Base-by-base conservation (phyloP, 225 moss, liverwort and hornwort genomes). In the Straminergon stramineum region DNA sequence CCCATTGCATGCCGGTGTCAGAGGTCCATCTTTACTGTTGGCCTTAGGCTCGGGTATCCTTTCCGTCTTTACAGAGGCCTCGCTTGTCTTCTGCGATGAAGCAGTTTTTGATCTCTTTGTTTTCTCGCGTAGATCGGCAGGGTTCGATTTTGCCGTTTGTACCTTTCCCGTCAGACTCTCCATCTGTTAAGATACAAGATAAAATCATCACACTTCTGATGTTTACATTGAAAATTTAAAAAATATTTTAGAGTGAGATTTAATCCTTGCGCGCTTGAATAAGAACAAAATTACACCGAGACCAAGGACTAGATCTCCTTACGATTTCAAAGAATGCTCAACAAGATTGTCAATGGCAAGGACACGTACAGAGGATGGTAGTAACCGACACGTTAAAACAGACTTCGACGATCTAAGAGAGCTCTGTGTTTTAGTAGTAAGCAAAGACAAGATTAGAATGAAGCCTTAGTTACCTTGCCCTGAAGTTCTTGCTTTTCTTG, bases 401-500 rank as follows among this genome's bases (percentile, higher is more conserved):
- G 17, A 66, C 30, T 87, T 78, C 11, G 66, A 55, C 41, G 15
- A 66, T 64, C 28, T 21, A 45, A 41, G 67, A 79, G 68, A 67
- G 57, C 80, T 80, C 45, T 69, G 48, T 58, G 35, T 68, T 60
- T 79, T 48, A 35, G 62, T 48, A 80, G 79, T 39, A 37, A 34
- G 31, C 23, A 87, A 77, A 55, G 79, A 67, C 34, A 69, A 3
- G 10, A 45, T 45, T 73, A 12, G 43, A 65, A 71, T 75, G 52
- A 67, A 61, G 75, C 39, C 21, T 84, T 10, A 56, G 80, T 85
- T 86, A 97, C 97, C 97, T 98, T 92, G 55, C 88, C 92, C 76
- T 97, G 94, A n/a, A 98, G 97, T 71, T 94, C 93, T 89, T 96
- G 93, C 87, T 96, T 98, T 79, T 97, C 96, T 71, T 94, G 96